Evolutionary conservation across 108 stramenopile species (phyloP), one percentile per base, ranked within the genome.

Genomic region (Cylindrotheca fusiformis): DNA sequence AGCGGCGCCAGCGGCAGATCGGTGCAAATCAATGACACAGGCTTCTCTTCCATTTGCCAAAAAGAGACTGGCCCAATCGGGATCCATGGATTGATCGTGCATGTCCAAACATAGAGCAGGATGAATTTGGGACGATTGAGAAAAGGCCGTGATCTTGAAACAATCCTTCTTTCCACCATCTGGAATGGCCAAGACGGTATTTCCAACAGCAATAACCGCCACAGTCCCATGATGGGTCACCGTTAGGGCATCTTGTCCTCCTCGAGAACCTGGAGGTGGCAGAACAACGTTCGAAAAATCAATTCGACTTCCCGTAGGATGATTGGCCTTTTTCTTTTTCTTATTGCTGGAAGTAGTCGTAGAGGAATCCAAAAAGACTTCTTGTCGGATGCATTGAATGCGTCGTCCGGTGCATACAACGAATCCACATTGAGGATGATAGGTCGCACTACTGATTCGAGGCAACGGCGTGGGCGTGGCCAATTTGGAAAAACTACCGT

Each of bases 51-150:
- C 36, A 41, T 41, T 41, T 6, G 36, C 36, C 36, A 87, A 61
- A 28, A 94, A 69, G 0, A 91, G 47, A 17, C 52, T 63, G 0
- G 79, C 79, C 79, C 79, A 74, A 29, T 75, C 75, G 24, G 60
- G 50, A 55, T 80, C 79, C n/a, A 71, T 65, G 4, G 84, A 69
- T 48, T 32, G 48, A 1, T 88, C 88, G 67, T 94, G 89, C 2
- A 94, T 83, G 63, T 88, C 86, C 2, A 81, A 81, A 20, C 85
- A 87, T 56, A 82, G 83, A n/a, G 78, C 70, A 66, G 87, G 89
- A 3, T 71, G 72, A 24, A 86, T 29, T 30, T 69, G 19, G 33
- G 50, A 27, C 8, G 66, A 58, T 47, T 17, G 21, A 27, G 44
- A 21, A 20, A 23, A 21, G 17, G 25, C 8, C 6, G 36, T 14